These are phyloP conservation scores for Schwanniomyces yamadae DNA, from an alignment of 805 yeast genomes.

Conservation along the genomic window DNA sequence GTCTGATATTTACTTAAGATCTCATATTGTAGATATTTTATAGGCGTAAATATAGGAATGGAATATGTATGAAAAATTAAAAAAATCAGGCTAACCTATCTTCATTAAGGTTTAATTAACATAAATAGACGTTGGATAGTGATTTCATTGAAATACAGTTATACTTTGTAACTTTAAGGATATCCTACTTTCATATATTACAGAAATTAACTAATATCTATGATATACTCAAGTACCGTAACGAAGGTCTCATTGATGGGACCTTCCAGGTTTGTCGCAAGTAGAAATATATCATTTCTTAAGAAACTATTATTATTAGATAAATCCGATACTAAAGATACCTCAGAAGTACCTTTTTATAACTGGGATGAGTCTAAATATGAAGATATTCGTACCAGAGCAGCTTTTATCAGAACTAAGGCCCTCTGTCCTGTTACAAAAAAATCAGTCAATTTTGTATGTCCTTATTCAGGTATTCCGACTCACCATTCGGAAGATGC, in stretches of 20 bases:
- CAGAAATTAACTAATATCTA: too few relatives aligned
- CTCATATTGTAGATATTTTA: neutral
- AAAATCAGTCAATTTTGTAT: constrained; percentile 75
- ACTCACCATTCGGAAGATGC: constrained; percentile 91
- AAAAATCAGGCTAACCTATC: neutral
- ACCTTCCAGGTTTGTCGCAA: constrained; percentile 5
- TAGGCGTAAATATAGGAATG: constrained; percentile 1
- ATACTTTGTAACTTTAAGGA: too few relatives aligned
- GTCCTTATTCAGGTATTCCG: constrained; percentile 95
- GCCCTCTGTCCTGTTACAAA: constrained; percentile 91
- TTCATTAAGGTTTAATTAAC: too few relatives aligned
- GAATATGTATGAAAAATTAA: constrained; percentile 1
- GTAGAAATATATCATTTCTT: constrained; percentile 35
- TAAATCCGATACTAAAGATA: constrained; percentile 23
- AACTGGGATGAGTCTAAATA: constrained; percentile 93
- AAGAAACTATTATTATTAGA: constrained; percentile 39
- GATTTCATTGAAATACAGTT: too few relatives aligned
- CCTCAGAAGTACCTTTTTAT: constrained; percentile 37
- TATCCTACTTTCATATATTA: too few relatives aligned
- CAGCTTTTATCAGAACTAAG: constrained; percentile 82
- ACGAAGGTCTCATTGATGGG: constrained; percentile 3
- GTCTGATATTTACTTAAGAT: constrained; percentile 1
- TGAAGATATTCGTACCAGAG: constrained; percentile 83
- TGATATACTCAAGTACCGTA: constrained; percentile 2
- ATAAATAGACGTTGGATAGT: too few relatives aligned